phyloP scores from a whole-genome alignment of 2,329 filamentous ascomycete species.

The Tolypocladium endophyticum region DNA sequence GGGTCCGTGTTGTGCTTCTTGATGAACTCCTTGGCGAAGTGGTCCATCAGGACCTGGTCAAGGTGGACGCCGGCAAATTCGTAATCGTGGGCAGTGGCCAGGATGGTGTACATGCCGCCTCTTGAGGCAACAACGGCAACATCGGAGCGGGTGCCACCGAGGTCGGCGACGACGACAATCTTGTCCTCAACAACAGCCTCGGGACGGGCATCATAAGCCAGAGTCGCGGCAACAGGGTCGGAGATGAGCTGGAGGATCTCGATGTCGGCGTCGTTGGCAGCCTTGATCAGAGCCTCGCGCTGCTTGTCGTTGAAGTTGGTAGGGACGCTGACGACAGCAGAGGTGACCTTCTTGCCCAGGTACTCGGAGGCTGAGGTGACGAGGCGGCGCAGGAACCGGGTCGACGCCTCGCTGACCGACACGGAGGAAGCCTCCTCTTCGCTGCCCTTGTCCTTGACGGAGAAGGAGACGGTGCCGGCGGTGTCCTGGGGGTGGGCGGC shows the following conservation, averaged over 20 bases:
- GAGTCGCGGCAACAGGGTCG: constrained; percentile 78
- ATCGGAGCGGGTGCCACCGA: constrained; percentile 88
- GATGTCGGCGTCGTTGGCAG: constrained; percentile 70
- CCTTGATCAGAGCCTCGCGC: constrained; percentile 65
- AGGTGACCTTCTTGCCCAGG: constrained; percentile 84
- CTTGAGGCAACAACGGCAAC: constrained; percentile 83
- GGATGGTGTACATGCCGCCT: constrained; percentile 90
- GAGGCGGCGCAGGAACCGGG: constrained; percentile 75
- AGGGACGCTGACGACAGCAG: constrained; percentile 88
- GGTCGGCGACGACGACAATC: constrained; percentile 80
- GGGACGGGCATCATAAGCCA: constrained; percentile 83
- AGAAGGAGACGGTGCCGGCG: constrained; percentile 66
- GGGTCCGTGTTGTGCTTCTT: constrained; percentile 94
- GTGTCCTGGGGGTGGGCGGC: constrained; percentile 79
- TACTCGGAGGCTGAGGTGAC: constrained; percentile 80
- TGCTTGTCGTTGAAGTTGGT: constrained; percentile 88
- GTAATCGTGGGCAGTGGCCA: constrained; percentile 92
- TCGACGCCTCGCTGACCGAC: constrained; percentile 69
- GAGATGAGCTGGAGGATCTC: constrained; percentile 89
- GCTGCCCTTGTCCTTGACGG: constrained; percentile 63
- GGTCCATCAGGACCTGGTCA: constrained; percentile 85
- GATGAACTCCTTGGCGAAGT: constrained; percentile 97
- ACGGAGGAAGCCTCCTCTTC: constrained; percentile 57
- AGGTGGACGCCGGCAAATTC: constrained; percentile 79
- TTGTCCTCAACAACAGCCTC: constrained; percentile 70